Percentiles rank a stretch among this genome's conserved stretches.
Conservation (phyloP, 2,329 filamentous ascomycete genomes). For the Orbilia blumenaviensis region DNA sequence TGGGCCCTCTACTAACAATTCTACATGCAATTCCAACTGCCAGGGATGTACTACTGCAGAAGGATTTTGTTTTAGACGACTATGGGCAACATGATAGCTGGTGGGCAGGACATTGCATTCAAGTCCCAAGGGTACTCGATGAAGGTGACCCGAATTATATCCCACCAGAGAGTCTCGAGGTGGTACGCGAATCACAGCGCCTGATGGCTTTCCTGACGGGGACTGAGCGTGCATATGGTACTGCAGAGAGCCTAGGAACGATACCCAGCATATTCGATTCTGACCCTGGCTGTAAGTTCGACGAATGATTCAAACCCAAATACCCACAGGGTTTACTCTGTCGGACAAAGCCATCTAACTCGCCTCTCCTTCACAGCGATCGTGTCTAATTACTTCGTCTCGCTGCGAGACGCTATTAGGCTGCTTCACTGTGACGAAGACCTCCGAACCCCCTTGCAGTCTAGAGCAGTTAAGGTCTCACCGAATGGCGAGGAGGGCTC, state of each 20-base stretch:
- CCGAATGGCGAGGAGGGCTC: constrained; percentile 46
- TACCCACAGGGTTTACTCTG: neutral
- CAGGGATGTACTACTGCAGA: constrained; percentile 54
- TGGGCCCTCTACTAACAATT: constrained; percentile 56
- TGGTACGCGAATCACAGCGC: constrained; percentile 56
- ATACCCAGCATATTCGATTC: constrained; percentile 49
- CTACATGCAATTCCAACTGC: constrained; percentile 56
- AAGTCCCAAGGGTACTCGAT: constrained; percentile 55
- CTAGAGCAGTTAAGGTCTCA: constrained; percentile 38
- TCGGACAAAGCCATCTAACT: neutral
- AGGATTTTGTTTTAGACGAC: constrained; percentile 46
- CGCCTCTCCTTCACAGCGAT: constrained; percentile 9
- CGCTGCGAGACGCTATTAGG: constrained; percentile 33
- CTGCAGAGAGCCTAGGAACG: constrained; percentile 54
- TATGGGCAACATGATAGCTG: constrained; percentile 57
- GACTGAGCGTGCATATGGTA: constrained; percentile 57
- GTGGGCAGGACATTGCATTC: constrained; percentile 57
- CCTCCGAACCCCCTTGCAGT: constrained; percentile 45
- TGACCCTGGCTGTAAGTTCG: constrained; percentile 36
- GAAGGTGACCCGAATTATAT: constrained; percentile 50
- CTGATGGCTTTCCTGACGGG: constrained; percentile 57
- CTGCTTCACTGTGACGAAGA: constrained; percentile 33
- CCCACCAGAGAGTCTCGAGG: constrained; percentile 49
- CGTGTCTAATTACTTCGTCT: constrained; percentile 53
- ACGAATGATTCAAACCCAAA: neutral